Conservation (phyloP, 176 grass and related monocot species). For the Secale cereale region DNA sequence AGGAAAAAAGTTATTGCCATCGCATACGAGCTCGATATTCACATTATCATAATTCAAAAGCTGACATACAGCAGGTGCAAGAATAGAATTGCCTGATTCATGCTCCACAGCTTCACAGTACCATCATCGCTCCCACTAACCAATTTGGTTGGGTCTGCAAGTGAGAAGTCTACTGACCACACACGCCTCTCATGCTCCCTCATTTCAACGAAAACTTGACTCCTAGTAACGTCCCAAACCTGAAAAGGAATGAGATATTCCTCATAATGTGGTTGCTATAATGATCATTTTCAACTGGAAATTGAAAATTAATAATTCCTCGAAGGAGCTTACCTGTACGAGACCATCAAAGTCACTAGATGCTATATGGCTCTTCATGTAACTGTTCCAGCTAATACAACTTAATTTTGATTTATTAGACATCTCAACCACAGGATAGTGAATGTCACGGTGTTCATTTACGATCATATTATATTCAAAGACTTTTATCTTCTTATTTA, state of each 20-base stretch:
- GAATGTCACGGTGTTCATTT: slow-evolving; percentile 89
- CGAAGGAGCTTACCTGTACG: slow-evolving; percentile 67
- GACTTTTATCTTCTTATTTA: slow-evolving; percentile 99
- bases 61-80: slow-evolving; percentile 76
- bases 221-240: slow-evolving; percentile 97
- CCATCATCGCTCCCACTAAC: slow-evolving; percentile 95
- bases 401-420: slow-evolving; percentile 92
- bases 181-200: slow-evolving; percentile 93
- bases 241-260: slow-evolving; percentile 25
- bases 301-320: background rate
- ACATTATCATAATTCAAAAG: slow-evolving; percentile 59
- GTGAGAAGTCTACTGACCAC: slow-evolving; percentile 98
- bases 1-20: slow-evolving; percentile 12
- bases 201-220: slow-evolving; percentile 90
- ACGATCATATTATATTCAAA: slow-evolving; percentile 92
- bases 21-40: slow-evolving; percentile 37
- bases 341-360: slow-evolving; percentile 97
- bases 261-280: background rate
- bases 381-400: slow-evolving; percentile 95
- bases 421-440: slow-evolving; percentile 99
- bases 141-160: slow-evolving; percentile 90
- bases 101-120: slow-evolving; percentile 95
- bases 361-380: slow-evolving; percentile 95
- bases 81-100: slow-evolving; percentile 99
- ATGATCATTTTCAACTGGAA: slow-evolving; percentile 10